Evolutionary conservation across 164 flowering plant species (phyloP), one percentile per base, ranked within the genome.

Genomic region (Taxillus chinensis): DNA sequence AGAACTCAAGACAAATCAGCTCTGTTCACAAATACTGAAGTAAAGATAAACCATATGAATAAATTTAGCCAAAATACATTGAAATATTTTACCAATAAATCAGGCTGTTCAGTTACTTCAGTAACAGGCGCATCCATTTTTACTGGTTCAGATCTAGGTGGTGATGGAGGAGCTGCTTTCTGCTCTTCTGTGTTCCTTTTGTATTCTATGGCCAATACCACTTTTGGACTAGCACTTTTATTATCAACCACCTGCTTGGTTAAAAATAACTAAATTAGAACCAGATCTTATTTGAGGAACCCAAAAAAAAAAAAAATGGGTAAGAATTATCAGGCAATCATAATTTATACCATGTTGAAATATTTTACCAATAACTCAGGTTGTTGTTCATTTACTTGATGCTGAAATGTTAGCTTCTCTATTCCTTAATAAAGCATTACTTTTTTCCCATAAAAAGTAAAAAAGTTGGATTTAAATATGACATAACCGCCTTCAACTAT

Each of bases 11-110:
- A 10, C 0, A 7, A 38, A 2, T 37, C 45, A 43, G 57, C 41
- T 5, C 37, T 46, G 40, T 17, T 16, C 15, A 11, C 4, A 40
- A 38, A 8, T 51, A 15, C 48, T 3, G 15, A 37, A 60, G 38
- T 3, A 41, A 37, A 60, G 38, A 27, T 27, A 27, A 27, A 27
- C 27, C 27, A 27, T 27, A 27, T 27, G 27, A 27, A 27, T 27
- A 27, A 27, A 39, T 55, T 61, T 57, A 54, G 55, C 52, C 3
- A 6, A 16, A 46, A 57, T 27, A 27, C 27, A 45, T 9, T 45
- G 1, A 1, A 55, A 40, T 62, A 17, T 41, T 15, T 74, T 79
- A 93, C 99, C 97, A 93, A 66, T 55, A 93, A 68, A 78, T 93
- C 97, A 55, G 91, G 85, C 63, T 81, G 82, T 67, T 82, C 77